Evolutionary conservation across 805 yeast genomes (phyloP), one percentile per base, ranked within the genome.

Genomic region (Blastobotrys americana): DNA sequence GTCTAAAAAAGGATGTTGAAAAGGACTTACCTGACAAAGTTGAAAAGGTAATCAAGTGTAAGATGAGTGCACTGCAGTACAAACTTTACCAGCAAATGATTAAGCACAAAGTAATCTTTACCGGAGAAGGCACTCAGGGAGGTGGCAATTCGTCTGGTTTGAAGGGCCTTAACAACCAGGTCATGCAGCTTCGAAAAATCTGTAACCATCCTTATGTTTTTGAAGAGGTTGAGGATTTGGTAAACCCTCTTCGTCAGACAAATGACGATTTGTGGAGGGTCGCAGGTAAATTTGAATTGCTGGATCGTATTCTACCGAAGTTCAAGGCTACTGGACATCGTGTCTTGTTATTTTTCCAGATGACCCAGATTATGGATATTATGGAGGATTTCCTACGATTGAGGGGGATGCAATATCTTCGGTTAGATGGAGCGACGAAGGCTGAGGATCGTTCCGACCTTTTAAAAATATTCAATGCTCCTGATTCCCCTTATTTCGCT

Each of bases 291-390:
- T 90, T 90, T 65, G 98, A 93, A 66, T 67, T 90, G 28, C 70
- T 90, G 52, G 97, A 93, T 57, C 74, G 94, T 45, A 77, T 90
- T 37, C 67, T 90, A 47, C 97, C 97, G 1, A 90, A 90, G 57
- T 82, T 90, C 62, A 73, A 79, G 59, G 77, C 76, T 2, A 77
- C 95, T 2, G 95, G 94, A 1, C 97, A 93, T 59, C 77, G 96
- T 53, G 95, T 89, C 5, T 73, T 90, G 59, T 82, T 90, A 55
- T 90, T 90, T 61, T 93, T 93, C 68, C 98, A 90, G 66, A 90
- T 90, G 98, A 93, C 98, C 1, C 96, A 88, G 64, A 84, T 90
- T 49, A 93, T 90, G 97, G 96, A 89, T 63, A 93, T 90, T 50
- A 88, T 93, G 97, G 97, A 93, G 63, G 98, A 90, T 67, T 93